These are phyloP conservation scores for Acacia melanoxylon DNA, from an alignment of 306 rosid genomes.

Conservation along the genomic window DNA sequence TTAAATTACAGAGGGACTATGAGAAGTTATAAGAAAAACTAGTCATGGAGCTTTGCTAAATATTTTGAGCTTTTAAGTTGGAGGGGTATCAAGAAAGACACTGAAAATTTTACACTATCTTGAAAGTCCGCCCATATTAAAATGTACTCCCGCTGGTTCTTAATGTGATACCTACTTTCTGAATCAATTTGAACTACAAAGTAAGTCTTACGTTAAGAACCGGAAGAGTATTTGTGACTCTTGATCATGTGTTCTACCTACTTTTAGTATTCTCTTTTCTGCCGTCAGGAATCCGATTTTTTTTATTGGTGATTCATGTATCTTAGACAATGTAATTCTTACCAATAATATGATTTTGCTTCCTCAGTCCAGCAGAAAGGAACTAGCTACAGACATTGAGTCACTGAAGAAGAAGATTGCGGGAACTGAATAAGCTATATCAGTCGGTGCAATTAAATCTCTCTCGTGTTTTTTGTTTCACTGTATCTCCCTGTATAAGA, in stretches of 20 bases:
- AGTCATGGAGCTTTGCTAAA: neutral
- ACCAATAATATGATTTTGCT: conserved; percentile 22
- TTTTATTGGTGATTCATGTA: neutral
- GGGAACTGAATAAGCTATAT: conserved; percentile 68
- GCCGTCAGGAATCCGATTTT: neutral
- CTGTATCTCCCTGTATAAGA: conserved; percentile 46
- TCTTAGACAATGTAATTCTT: neutral
- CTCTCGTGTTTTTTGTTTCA: conserved; percentile 40
- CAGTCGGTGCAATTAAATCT: conserved; percentile 25
- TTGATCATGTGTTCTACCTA: neutral
- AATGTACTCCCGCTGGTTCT: neutral
- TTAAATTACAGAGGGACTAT: neutral
- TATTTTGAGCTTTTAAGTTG: neutral
- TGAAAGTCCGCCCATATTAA: neutral
- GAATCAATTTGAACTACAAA: too few species aligned
- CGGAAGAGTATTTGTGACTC: neutral
- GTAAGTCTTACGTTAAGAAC: too few species aligned
- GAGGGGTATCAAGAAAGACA: neutral
- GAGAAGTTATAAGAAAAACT: neutral
- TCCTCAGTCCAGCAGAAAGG: conserved; percentile 89
- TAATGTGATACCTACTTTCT: too few species aligned
- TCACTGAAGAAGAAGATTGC: conserved; percentile 90
- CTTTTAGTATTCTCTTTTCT: neutral
- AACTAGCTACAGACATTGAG: conserved; percentile 84
- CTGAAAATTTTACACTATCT: neutral